A percentile compares a stretch with the other conserved stretches of the same genome.
phyloP scores from a whole-genome alignment of 768 basidiomycete species.

The Psilocybe azurescens region DNA sequence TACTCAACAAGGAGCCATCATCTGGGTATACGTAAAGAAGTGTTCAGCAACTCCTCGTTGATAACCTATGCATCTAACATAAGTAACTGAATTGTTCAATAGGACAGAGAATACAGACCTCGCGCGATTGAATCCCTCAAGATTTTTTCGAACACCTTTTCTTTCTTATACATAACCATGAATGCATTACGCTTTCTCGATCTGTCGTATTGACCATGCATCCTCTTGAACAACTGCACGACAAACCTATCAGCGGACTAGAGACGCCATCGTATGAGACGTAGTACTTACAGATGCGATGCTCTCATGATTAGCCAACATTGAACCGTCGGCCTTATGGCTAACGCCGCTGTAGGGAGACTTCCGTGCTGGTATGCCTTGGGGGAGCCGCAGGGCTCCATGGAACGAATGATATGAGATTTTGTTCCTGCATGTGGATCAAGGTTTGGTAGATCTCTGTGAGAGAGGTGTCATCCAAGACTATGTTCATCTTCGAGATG shows the following conservation, averaged over 20 bases:
- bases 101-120: not conserved
- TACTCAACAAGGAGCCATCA: too few relatives aligned
- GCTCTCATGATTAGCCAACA: constrained; percentile 99
- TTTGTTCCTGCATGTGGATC: constrained; percentile 93
- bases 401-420: constrained; percentile 96
- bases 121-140: constrained; percentile 97
- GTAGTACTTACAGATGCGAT: constrained; percentile 80
- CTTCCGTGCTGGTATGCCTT: constrained; percentile 91
- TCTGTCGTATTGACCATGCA: constrained; percentile 93
- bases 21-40: too few relatives aligned
- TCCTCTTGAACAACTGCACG: constrained; percentile 87
- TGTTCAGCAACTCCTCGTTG: too few relatives aligned
- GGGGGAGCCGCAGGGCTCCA: constrained; percentile 98
- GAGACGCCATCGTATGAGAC: not conserved
- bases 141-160: constrained; percentile 67
- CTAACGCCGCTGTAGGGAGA: constrained; percentile 88
- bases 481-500: constrained; percentile 97
- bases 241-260: not conserved
- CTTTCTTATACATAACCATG: constrained; percentile 94
- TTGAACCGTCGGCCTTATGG: constrained; percentile 95
- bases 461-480: constrained; percentile 75
- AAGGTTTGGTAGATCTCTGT: constrained; percentile 95
- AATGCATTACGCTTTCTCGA: constrained; percentile 90
- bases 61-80: constrained; percentile 37
- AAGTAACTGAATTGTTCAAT: too few relatives aligned